Conservation (phyloP, 179 eudicot genomes). For the Amaranthus tricolor region DNA sequence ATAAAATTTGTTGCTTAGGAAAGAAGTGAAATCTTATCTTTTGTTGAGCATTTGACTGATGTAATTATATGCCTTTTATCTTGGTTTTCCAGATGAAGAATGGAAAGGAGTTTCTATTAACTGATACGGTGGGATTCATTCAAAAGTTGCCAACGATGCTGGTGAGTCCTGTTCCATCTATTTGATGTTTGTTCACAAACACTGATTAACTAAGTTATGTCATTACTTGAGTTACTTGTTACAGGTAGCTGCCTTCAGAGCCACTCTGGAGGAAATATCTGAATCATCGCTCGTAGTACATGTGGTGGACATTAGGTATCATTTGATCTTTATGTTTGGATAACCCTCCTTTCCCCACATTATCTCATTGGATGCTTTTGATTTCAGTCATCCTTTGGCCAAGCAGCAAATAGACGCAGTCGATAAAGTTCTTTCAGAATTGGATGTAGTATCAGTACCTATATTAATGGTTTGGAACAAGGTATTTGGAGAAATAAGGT, state of each 20-base stretch:
- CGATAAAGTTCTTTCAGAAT: constrained; percentile 77
- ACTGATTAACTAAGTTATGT: background rate
- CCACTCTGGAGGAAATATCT: constrained; percentile 91
- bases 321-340: constrained; percentile 13
- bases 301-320: constrained; percentile 90
- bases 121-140: constrained; percentile 98
- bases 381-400: constrained; percentile 87
- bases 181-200: background rate
- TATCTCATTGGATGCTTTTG: constrained; percentile 16
- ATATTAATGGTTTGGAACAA: constrained; percentile 88
- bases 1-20: background rate
- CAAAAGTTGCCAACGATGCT: constrained; percentile 89
- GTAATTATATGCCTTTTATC: background rate
- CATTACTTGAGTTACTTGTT: constrained; percentile 11
- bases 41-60: background rate
- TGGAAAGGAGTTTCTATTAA: constrained; percentile 82
- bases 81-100: constrained; percentile 61
- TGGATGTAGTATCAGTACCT: constrained; percentile 76
- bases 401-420: constrained; percentile 90
- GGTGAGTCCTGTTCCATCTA: constrained; percentile 39
- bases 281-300: constrained; percentile 95
- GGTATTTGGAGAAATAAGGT: constrained; percentile 33
- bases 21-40: background rate
- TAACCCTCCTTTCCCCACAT: background rate
- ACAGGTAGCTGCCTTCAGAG: constrained; percentile 99